These are phyloP conservation scores for Lepiota subincarnata DNA, from an alignment of 768 basidiomycete genomes.

Conservation along the genomic window DNA sequence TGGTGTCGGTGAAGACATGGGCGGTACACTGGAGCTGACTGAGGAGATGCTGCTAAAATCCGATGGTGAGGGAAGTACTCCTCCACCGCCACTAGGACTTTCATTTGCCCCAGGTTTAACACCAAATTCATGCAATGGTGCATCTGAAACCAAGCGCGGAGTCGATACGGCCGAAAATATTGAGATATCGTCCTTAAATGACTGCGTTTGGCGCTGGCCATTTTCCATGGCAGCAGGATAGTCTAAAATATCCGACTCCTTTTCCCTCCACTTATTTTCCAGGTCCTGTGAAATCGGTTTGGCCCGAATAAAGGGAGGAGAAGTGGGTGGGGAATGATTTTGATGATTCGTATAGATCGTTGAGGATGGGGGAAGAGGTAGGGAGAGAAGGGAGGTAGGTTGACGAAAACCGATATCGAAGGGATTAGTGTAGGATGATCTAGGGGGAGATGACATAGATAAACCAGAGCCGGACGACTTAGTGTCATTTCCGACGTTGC, in stretches of 20 bases:
- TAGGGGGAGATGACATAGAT: background rate
- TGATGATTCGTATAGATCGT: background rate
- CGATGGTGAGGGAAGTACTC: constrained; percentile 8
- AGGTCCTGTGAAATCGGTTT: background rate
- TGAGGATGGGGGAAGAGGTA: constrained; percentile 1
- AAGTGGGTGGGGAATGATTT: background rate
- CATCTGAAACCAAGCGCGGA: constrained; percentile 2
- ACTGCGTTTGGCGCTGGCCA: background rate
- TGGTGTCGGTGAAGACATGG: background rate
- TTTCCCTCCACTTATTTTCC: background rate
- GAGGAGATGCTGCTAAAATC: constrained; percentile 11
- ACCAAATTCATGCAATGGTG: constrained; percentile 4
- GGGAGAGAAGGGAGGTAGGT: constrained; percentile 3
- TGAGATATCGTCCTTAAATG: constrained; percentile 1
- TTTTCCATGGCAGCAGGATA: background rate
- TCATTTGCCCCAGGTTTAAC: background rate
- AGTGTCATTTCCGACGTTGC: background rate
- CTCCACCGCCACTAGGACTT: background rate
- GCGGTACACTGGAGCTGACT: constrained; percentile 2
- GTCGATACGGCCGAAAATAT: constrained; percentile 2
- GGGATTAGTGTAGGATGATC: background rate
- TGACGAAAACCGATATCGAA: constrained; percentile 1
- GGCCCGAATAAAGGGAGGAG: background rate
- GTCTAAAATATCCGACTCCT: background rate
- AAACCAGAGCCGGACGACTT: background rate